Evolutionary conservation across 805 yeast genomes (phyloP), one percentile per base, ranked within the genome.

Genomic region (Candida boidinii): DNA sequence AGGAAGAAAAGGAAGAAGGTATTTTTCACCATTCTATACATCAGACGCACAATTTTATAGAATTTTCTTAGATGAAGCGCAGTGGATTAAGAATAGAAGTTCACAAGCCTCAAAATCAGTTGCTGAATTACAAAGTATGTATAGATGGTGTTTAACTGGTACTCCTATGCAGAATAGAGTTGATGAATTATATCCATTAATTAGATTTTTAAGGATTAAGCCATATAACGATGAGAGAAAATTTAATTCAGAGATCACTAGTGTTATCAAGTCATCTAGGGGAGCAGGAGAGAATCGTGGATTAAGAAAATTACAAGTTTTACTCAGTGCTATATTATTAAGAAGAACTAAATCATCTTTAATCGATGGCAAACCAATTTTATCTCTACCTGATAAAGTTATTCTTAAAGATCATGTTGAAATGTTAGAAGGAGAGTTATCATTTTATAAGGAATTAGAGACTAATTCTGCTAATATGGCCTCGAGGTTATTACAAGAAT

Each of bases 351-450:
- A 87, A 46, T 62, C 61, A 30, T 73, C 86, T 14, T 48, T 63
- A 35, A 77, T 87, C 37, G 87, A 86, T 53, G 95, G 94, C 6
- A 64, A 79, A 43, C 87, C 92, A 7, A 76, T 87, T 31, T 55
- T 87, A 31, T 53, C 68, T 34, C 59, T 87, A 27, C 95, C 95
- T 0, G 66, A 64, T 4, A 84, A 83, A 48, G 64, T 63, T 35
- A 54, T 81, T 14, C 42, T 57, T 12, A 57, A 62, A 15, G 70
- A 68, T 9, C 53, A 58, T 28, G 70, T 78, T 21, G 55, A 48
- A 3, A 66, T 88, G 69, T 63, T 53, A 2, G 62, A 60, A 2
- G 71, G 66, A 5, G 92, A 84, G 51, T 48, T 55, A 21, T 66
- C 54, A 17, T 76, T 68, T 45, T 88, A 88, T 49, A 40, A 48